Percentiles rank a stretch among this genome's conserved stretches.
Evolutionary conservation across 2,329 filamentous ascomycete species (phyloP).

Genomic region (Monilinia vaccinii-corymbosi): DNA sequence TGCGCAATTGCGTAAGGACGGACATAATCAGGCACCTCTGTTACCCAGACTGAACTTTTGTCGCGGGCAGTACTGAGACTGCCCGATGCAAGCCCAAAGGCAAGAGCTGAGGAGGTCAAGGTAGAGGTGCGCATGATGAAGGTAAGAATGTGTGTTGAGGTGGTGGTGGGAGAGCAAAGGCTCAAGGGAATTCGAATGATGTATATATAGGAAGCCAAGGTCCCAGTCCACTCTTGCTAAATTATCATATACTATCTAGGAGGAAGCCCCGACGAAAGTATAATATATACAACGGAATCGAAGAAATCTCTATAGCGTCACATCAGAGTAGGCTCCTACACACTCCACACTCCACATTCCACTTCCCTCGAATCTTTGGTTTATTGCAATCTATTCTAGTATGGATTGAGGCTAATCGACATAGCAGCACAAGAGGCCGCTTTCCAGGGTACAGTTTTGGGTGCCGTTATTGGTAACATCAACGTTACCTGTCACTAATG

Average conservation of each 20-base stretch:
- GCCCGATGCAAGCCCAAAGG: not conserved
- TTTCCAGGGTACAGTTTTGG: not conserved
- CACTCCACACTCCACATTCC: not conserved
- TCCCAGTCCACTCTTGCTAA: not conserved
- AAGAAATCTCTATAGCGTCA: not conserved
- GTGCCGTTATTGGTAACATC: not conserved
- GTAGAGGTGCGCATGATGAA: constrained; percentile 3
- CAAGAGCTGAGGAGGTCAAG: not conserved
- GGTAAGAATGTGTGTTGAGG: not conserved
- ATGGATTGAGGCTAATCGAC: too few relatives aligned
- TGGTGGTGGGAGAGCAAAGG: not conserved
- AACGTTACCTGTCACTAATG: too few relatives aligned
- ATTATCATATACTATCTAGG: not conserved
- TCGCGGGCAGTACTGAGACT: not conserved
- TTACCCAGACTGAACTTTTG: constrained; percentile 17
- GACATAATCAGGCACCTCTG: constrained; percentile 16
- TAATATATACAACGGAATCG: not conserved
- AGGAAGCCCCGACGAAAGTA: not conserved
- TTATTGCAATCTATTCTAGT: too few relatives aligned
- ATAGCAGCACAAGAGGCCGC: too few relatives aligned
- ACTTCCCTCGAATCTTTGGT: not conserved
- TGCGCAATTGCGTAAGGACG: constrained; percentile 22
- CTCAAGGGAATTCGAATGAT: not conserved
- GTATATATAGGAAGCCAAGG: not conserved
- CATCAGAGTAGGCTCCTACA: not conserved